Base-by-base conservation (phyloP, 2,329 filamentous ascomycete species). In the Fusarium austroafricanum region DNA sequence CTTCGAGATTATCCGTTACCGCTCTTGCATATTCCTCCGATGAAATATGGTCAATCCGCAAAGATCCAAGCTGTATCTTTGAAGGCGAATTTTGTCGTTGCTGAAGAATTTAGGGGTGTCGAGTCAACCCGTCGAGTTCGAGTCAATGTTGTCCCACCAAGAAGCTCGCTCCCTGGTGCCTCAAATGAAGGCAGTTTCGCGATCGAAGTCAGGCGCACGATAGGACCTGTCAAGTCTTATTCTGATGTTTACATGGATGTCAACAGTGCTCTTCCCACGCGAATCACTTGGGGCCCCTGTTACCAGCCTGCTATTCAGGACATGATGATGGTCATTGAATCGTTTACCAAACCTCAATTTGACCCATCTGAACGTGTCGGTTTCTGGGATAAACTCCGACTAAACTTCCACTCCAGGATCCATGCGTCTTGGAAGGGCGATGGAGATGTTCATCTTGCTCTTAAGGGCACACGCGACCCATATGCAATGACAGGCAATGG, bases 311-410 rank as follows among this genome's bases (percentile, higher is more conserved):
- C 95, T 2, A 95, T 99, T 47, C 96, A 99, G 78, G 96, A 99
- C 75, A 97, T 98, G 92, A 99, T 99, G 96, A 97, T 98, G 87
- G 94, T 94, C 26, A 92, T 99, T 64, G 96, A 99, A 79, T 95
- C 92, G 4, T 98, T 99, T 77, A 97, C 95, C 1, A 99, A 99
- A 76, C 93, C 95, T 10, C 94, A 95, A 67, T 85, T 97, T 28
- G 96, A 99, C 77, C 91, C 92, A 2, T 98, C 96, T 0, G 96
- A 99, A 68, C 87, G 92, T 56, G 93, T 97, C 45, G 96, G 96
- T 5, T 99, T 99, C 82, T 99, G 96, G 96, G 96, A 99, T 80
- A 99, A 99, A 83, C 94, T 99, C 51, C 87, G 96, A 55, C 85
- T 99, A 37, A 94, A 91, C 73, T 97, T 97, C 78, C 96, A 99